Evolutionary conservation across 2,329 filamentous ascomycete species (phyloP), one percentile per base, ranked within the genome.

Genomic region (Pestalotiopsis sp.): DNA sequence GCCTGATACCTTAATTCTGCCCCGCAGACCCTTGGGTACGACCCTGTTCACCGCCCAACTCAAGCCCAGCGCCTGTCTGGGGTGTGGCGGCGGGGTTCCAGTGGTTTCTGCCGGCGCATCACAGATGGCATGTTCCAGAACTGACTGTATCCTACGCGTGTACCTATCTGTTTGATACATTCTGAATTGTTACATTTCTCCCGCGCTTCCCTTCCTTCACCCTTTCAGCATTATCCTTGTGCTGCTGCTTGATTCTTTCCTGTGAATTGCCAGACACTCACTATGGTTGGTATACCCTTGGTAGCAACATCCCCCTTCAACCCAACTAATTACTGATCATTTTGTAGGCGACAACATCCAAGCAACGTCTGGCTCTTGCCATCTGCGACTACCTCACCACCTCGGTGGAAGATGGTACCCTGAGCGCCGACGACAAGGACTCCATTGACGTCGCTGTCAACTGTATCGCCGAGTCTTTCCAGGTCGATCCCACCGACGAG

Each of bases 381-480:
- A 95, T 99, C 81, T 94, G 97, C 85, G 94, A 98, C 84, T 99
- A 97, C 86, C 92, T 99, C 70, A 88, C 88, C 75, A 91, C 89
- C 69, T 97, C 94, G 60, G 85, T 94, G 75, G 92, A 90, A 71
- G 96, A 99, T 80, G 96, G 96, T 77, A 97, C 94, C 59, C 88
- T 99, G 69, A 88, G 91, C 66, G 84, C 92, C 75, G 96, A 98
- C 76, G 95, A 99, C 81, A 90, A 91, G 74, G 96, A 99, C 78
- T 95, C 92, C 72, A 93, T 99, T 80, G 96, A 99, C 79, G 92
- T 99, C 66, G 96, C 96, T 73, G 88, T 93, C 79, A 95, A 95
- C 83, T 98, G 95, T 84, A 98, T 99, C 81, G 89, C 92, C 74
- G 95, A 98, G 80, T 92, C 92, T 74, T 99, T 98, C 89, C 94